Evolutionary conservation across 176 grass and related monocot species (phyloP), one percentile per base, ranked within the genome.

Genomic region (Bolboschoenus planiculmis): DNA sequence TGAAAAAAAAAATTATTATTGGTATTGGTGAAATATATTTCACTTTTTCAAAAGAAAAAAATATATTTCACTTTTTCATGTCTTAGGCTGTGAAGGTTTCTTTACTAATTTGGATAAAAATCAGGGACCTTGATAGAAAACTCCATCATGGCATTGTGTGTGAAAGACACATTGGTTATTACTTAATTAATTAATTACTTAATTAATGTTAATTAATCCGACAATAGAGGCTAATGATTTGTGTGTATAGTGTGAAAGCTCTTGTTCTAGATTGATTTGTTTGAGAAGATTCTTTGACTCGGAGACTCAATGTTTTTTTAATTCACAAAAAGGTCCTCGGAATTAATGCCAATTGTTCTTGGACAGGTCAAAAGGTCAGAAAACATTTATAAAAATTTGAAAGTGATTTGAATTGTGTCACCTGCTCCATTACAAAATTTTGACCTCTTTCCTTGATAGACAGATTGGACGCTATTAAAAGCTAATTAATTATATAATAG

Each of bases 251-350:
- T 82, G 79, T 82, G 79, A 82, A 82, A 64, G 24, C 36, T 43
- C 5, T 47, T 81, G 9, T n/a, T n/a, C n/a, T n/a, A 3, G 35
- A 3, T 82, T 29, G 35, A 82, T 23, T 82, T 48, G 24, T 63
- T 24, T 39, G 37, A 64, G 56, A 82, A 82, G 79, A 82, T 82
- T 82, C 79, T 62, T 82, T 82, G 34, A 64, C 59, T 7, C 5
- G 23, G 21, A 61, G 5, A 61, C 20, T 29, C 4, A 30, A 46
- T n/a, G 2, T 58, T 39, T 79, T 64, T 61, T 61, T 64, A 47
- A 64, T 61, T 64, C 48, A 24, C 66, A 56, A 56, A 51, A 56
- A 26, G 2, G 27, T 63, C 57, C 57, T 82, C 57, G 36, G 65
- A 82, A n/a, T n/a, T n/a, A n/a, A 62, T 63, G 14, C 55, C 35